Conservation (phyloP, 192 early-diverging fungal species). For the Mortierella hygrophila region DNA sequence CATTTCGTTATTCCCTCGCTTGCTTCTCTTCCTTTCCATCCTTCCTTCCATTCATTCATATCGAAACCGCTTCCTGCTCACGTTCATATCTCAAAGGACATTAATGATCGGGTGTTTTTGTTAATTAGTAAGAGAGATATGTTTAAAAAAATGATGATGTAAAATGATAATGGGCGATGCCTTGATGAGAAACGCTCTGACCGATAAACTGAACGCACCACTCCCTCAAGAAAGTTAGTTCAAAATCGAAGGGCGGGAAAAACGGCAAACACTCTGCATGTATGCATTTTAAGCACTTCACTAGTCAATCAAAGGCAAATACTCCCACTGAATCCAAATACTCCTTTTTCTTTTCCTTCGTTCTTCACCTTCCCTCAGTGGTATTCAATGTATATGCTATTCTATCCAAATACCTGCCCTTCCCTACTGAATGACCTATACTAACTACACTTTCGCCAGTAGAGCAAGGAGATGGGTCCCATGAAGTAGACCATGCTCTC, state of each 20-base stretch:
- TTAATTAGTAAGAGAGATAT: not conserved
- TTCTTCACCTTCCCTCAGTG: not conserved
- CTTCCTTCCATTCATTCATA: not conserved
- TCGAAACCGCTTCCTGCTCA: not conserved
- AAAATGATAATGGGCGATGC: not conserved
- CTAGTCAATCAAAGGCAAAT: no score
- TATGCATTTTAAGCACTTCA: not conserved
- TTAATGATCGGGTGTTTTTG: not conserved
- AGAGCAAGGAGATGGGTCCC: no score
- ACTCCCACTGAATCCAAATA: not conserved
- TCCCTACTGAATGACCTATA: no score
- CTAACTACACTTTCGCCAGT: no score
- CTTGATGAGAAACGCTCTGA: not conserved
- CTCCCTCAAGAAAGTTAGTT: not conserved
- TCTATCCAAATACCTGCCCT: not conserved
- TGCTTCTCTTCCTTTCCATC: constrained; percentile 2
- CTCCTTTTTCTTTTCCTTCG: not conserved
- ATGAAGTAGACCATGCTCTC: no score
- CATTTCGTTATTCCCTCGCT: not conserved
- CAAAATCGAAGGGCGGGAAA: not conserved
- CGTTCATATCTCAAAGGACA: not conserved
- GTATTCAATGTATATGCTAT: not conserved
- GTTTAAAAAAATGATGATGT: not conserved
- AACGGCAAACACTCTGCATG: not conserved
- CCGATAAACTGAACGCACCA: not conserved